Base-by-base conservation (phyloP, 345 rosid genomes). In the Cardamine chenopodiifolia region DNA sequence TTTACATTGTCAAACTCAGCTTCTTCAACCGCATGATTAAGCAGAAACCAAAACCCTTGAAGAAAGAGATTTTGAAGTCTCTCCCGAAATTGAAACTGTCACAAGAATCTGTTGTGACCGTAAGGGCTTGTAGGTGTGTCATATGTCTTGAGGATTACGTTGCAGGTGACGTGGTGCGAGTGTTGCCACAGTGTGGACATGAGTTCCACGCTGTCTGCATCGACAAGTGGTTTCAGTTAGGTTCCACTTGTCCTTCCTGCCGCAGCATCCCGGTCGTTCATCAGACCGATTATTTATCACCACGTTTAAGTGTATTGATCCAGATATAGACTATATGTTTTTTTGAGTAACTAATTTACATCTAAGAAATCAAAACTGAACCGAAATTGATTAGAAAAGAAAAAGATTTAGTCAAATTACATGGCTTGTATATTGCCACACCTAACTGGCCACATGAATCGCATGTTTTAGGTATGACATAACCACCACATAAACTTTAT, bases 141-240 rank as follows among this genome's bases (percentile, higher is more conserved):
- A 81, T 88, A 66, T 88, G 89, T 71, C 74, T 88, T 60, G 92
- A 82, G 23, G 80, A 83, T 13, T 53, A 84, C 28, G 70, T 74
- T 62, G 87, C 79, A 31, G 82, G 83, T 4, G 88, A 83, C 13
- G 59, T 68, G 44, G 83, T 84, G 23, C 81, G 88, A 1, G 45
- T 80, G 62, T 67, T 88, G 69, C 92, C 88, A 7, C 74, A 42
- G 45, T 88, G 90, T 55, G 68, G 85, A 18, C 92, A 88, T 26
- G 53, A 79, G 26, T 88, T 86, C 67, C 89, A 86, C 20, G 83
- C 78, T 42, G 20, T 76, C 13, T 88, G 92, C 66, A 74, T 88
- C 11, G 88, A 84, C 60, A 20, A 37, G 58, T 88, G 92, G 89
- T 77, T 88, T 55, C 39, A 35, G 44, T 79, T 83, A 17, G 83